Conservation (phyloP, 2,329 filamentous ascomycete genomes). For the Calonectria ilicicola region DNA sequence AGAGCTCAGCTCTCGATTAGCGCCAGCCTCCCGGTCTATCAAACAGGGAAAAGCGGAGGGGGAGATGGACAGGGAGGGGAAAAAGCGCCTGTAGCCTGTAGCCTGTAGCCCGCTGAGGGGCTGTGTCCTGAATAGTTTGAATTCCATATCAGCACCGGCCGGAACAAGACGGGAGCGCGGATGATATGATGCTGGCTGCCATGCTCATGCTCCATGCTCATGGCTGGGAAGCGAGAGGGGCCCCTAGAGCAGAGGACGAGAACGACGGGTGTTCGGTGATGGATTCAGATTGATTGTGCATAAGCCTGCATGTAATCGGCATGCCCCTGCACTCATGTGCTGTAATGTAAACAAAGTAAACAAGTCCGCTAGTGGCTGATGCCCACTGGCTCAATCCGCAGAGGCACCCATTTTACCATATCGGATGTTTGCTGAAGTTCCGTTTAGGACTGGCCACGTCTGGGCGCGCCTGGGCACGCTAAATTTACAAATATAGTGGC, state of each 20-base stretch:
- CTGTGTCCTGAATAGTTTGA: not conserved
- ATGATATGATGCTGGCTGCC: not conserved
- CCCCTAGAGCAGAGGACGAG: not conserved
- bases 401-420: not conserved
- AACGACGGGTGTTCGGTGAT: not conserved
- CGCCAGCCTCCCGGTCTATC: constrained; percentile 12
- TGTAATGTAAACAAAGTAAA: not conserved
- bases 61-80: not conserved
- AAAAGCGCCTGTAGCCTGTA: not conserved
- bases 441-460: not conserved
- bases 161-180: not conserved
- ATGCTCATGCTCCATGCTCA: not conserved
- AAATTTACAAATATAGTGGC: constrained; percentile 4
- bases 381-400: not conserved
- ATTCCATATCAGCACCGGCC: not conserved
- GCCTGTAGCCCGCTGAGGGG: no score
- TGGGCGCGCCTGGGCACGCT: no score
- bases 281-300: constrained; percentile 4
- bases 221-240: not conserved
- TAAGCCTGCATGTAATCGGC: not conserved
- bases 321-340: not conserved
- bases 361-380: not conserved
- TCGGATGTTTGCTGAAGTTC: not conserved
- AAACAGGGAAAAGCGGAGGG: constrained; percentile 12
- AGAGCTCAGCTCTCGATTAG: constrained; percentile 26